Evolutionary conservation across 768 basidiomycete genomes (phyloP), one percentile per base, ranked within the genome.

Genomic region (Daedalea quercina): DNA sequence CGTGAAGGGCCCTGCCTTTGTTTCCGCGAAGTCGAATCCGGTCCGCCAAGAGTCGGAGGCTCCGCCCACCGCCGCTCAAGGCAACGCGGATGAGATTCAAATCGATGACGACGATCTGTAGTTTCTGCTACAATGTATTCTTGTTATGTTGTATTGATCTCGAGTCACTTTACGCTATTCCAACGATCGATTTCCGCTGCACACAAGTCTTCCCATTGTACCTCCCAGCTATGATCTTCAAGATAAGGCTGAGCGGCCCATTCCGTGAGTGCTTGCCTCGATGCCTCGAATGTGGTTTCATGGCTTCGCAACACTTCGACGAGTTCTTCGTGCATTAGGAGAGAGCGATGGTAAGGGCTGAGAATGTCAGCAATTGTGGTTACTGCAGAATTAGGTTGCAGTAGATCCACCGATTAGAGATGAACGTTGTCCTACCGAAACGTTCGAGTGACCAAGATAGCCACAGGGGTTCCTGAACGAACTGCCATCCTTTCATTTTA

Each of bases 11-110:
- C 81, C 84, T 2, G 77, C 82, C 34, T 95, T 94, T 62, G 90
- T 94, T 51, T 81, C 88, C 57, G 86, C 90, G 22, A 85, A 76
- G 60, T 57, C 64, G 35, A 77, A 76, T 62, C 77, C 78, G 3
- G 71, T 67, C n/a, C 61, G 69, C 23, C 42, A 57, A 24, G 78
- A 76, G 53, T 75, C 63, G 41, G 65, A 67, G 23, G 64, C 61
- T 17, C 66, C 63, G 8, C 63, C 49, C 26, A 53, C 57, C 13
- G 61, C 64, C n/a, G 71, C 69, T 33, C 56, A 69, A 23, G 67
- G 63, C 23, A 93, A 94, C 63, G 80, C 70, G 41, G 91, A 93
- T 53, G 91, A 94, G 71, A 94, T 94, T 54, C 88, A 86, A 55
- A 91, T 93, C 45, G 88, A 91, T 63, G 90, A 92, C 48, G 87